A percentile compares a stretch with the other conserved stretches of the same genome.
phyloP scores from a whole-genome alignment of 2,329 filamentous ascomycete species.

The Apiospora hydei region DNA sequence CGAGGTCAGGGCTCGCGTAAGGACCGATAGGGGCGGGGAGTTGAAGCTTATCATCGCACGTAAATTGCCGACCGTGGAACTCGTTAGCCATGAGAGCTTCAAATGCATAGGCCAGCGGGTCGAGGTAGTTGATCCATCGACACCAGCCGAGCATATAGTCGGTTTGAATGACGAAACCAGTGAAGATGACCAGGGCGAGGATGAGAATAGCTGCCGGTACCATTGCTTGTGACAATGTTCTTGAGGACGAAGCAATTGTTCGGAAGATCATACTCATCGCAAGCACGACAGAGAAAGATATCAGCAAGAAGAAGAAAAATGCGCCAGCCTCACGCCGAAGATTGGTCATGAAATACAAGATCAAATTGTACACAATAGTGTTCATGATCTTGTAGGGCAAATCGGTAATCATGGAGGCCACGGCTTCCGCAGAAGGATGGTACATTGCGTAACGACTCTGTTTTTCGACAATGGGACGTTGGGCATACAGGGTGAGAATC shows the following conservation, averaged over 20 bases:
- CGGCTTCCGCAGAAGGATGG: constrained; percentile 83
- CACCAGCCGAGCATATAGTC: constrained; percentile 79
- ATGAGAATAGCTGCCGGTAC: constrained; percentile 65
- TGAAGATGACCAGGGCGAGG: constrained; percentile 69
- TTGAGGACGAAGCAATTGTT: constrained; percentile 74
- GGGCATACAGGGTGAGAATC: constrained; percentile 83
- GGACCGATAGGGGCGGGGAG: constrained; percentile 48
- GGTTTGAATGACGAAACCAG: constrained; percentile 69
- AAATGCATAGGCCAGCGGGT: constrained; percentile 80
- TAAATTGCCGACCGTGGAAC: constrained; percentile 69
- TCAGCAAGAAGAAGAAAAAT: constrained; percentile 85
- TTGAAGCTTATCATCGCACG: constrained; percentile 47
- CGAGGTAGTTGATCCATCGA: constrained; percentile 80
- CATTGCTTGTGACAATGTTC: constrained; percentile 70
- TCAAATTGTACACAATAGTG: constrained; percentile 75
- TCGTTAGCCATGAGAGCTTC: constrained; percentile 84
- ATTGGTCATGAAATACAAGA: constrained; percentile 86
- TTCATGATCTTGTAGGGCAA: constrained; percentile 82
- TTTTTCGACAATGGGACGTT: constrained; percentile 91
- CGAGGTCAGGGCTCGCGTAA: constrained; percentile 38
- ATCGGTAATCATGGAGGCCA: constrained; percentile 83
- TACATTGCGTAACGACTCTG: constrained; percentile 86
- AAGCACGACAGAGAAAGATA: constrained; percentile 74
- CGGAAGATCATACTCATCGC: constrained; percentile 87
- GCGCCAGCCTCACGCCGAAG: constrained; percentile 73